Percentiles rank a stretch among this genome's conserved stretches.
Conservation (phyloP, 2,329 filamentous ascomycete species). For the Phialocephala sp. region DNA sequence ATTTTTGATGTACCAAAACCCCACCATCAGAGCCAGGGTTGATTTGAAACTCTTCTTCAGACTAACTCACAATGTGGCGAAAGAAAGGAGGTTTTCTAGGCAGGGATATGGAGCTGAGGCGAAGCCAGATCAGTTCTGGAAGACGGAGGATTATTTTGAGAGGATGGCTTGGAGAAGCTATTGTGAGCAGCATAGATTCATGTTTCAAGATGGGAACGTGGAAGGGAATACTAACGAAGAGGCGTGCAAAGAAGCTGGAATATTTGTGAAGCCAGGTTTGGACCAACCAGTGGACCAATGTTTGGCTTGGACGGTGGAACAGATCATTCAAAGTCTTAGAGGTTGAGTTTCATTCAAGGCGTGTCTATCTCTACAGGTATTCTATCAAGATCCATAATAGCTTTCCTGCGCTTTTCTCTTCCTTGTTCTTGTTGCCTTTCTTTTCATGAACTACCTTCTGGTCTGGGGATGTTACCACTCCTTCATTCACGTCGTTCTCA, state of each 20-base stretch:
- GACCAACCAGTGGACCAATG: background rate
- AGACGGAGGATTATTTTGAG: constrained; percentile 9
- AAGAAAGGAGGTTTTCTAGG: background rate
- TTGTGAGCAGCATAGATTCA: constrained; percentile 4
- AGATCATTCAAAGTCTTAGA: background rate
- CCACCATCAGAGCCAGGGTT: background rate
- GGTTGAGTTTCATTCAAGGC: background rate
- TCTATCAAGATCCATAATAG: constrained; percentile 29
- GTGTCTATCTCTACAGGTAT: constrained; percentile 15
- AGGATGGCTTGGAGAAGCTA: constrained; percentile 7
- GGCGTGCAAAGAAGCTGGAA: background rate
- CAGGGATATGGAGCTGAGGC: constrained; percentile 1
- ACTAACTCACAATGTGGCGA: background rate
- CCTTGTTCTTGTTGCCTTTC: constrained; percentile 17
- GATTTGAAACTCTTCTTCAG: constrained; percentile 3
- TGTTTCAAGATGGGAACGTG: constrained; percentile 3
- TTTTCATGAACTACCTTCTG: constrained; percentile 3
- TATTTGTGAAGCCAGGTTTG: background rate
- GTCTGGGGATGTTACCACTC: background rate
- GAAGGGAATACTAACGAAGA: background rate
- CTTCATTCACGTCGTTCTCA: background rate
- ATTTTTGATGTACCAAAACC: constrained; percentile 3
- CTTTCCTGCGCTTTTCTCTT: constrained; percentile 22
- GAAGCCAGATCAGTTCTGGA: constrained; percentile 7
- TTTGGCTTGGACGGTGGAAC: background rate